Percentiles rank a stretch among this genome's conserved stretches.
These are phyloP conservation scores for Eimeria tenella DNA, from an alignment of 169 alveolate genomes.

Conservation along the genomic window DNA sequence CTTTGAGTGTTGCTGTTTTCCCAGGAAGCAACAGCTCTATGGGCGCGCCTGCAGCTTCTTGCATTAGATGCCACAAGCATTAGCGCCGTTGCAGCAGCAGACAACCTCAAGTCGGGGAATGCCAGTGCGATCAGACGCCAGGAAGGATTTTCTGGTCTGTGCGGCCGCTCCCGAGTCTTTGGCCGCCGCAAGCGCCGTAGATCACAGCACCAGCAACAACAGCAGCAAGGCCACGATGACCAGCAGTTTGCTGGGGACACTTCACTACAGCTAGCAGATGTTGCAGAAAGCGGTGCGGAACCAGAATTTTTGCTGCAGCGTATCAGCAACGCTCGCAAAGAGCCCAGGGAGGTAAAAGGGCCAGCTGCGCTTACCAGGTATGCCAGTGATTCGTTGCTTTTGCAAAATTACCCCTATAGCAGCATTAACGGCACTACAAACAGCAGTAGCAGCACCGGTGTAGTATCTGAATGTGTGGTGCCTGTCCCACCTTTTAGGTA, in stretches of 20 bases:
- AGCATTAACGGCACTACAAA: neutral
- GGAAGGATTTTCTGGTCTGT: neutral
- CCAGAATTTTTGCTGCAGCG: slow-evolving; percentile 30
- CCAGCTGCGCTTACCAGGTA: slow-evolving; percentile 2
- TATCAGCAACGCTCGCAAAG: neutral
- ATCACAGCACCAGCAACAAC: slow-evolving; percentile 38
- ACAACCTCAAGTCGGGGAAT: neutral
- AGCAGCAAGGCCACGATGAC: neutral
- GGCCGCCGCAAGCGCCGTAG: slow-evolving; percentile 58
- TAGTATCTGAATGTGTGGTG: neutral
- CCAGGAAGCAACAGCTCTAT: slow-evolving; percentile 31
- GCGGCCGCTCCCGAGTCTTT: slow-evolving; percentile 25
- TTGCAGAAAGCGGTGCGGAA: neutral
- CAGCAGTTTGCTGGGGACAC: slow-evolving; percentile 14
- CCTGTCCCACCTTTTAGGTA: neutral
- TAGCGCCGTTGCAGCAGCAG: slow-evolving; percentile 15
- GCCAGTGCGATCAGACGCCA: neutral
- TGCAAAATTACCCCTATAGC: neutral
- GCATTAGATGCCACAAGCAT: slow-evolving; percentile 36
- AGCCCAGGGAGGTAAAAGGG: neutral
- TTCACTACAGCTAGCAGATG: neutral
- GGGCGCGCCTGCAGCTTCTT: slow-evolving; percentile 53
- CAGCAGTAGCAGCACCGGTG: neutral
- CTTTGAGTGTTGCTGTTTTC: neutral
- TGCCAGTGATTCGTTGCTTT: neutral